Percentiles rank a stretch among this genome's conserved stretches.
These are phyloP conservation scores for Metschnikowia lunata DNA, from an alignment of 805 yeast genomes.

Conservation along the genomic window DNA sequence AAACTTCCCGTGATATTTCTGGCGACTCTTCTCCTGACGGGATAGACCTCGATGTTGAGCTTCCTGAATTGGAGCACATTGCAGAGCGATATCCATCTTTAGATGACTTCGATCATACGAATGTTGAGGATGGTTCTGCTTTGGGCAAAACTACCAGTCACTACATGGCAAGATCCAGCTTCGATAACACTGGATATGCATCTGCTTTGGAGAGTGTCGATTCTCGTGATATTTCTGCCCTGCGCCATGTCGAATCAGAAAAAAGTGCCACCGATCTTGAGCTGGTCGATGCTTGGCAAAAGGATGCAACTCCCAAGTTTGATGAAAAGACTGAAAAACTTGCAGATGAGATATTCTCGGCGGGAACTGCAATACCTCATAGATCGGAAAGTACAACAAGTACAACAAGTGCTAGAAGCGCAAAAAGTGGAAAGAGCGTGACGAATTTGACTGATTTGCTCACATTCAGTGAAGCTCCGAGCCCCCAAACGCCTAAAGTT, in stretches of 20 bases:
- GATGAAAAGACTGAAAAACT: slow-evolving; percentile 33
- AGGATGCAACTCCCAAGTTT: slow-evolving; percentile 15
- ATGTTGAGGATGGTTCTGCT: neutral
- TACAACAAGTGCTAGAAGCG: neutral
- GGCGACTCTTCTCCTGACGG: neutral
- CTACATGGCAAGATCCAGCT: slow-evolving; percentile 1
- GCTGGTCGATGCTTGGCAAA: slow-evolving; percentile 37
- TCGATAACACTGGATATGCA: slow-evolving; percentile 2
- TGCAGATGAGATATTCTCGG: slow-evolving; percentile 39
- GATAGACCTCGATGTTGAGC: slow-evolving; percentile 12
- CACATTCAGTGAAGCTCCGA: too few species aligned
- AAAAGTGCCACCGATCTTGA: slow-evolving; percentile 5
- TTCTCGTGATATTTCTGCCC: neutral
- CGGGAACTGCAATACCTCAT: slow-evolving; percentile 9
- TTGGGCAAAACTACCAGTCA: neutral
- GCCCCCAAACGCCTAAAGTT: too few species aligned
- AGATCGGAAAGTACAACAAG: slow-evolving; percentile 2
- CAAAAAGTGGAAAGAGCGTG: too few species aligned
- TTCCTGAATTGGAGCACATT: slow-evolving; percentile 39
- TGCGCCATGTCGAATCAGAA: neutral
- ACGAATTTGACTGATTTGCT: too few species aligned
- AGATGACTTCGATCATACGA: slow-evolving; percentile 25
- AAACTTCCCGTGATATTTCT: neutral
- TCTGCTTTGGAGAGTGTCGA: neutral
- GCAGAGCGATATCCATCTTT: slow-evolving; percentile 52